phyloP scores from a whole-genome alignment of 768 basidiomycete genomes.

The Lactarius psammicola region DNA sequence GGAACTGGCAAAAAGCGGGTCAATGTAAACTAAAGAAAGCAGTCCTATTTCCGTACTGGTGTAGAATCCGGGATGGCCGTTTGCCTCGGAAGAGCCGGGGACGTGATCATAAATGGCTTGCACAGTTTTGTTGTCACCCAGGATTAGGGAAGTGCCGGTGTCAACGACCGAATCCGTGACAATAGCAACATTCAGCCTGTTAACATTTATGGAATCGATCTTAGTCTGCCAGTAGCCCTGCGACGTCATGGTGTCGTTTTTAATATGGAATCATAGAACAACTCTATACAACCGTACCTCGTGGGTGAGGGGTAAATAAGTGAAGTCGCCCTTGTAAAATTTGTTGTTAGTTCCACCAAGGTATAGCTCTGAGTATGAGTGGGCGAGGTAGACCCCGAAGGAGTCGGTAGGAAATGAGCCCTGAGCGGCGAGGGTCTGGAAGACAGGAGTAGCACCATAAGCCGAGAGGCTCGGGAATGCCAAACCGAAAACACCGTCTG shows the following conservation, averaged over 20 bases:
- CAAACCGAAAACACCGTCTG: slow-evolving; percentile 48
- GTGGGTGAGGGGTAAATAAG: slow-evolving; percentile 1
- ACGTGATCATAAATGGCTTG: slow-evolving; percentile 15
- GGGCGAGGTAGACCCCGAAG: slow-evolving; percentile 50
- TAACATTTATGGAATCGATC: slow-evolving; percentile 18
- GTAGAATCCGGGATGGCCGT: not conserved
- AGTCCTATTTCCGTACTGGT: not conserved
- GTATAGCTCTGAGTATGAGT: slow-evolving; percentile 30
- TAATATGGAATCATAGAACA: not conserved
- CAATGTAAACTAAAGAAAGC: not conserved
- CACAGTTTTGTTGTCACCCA: slow-evolving; percentile 25
- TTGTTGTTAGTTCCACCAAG: slow-evolving; percentile 12
- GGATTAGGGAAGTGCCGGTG: slow-evolving; percentile 29
- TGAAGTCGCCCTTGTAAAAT: slow-evolving; percentile 9
- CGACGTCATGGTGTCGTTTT: not conserved
- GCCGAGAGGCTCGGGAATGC: slow-evolving; percentile 33
- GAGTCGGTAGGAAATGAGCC: slow-evolving; percentile 35
- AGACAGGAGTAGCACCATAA: slow-evolving; percentile 30
- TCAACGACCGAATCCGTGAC: slow-evolving; percentile 25
- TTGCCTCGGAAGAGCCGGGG: slow-evolving; percentile 9
- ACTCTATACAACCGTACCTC: not conserved
- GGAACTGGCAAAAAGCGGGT: slow-evolving; percentile 27
- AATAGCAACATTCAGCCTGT: not conserved
- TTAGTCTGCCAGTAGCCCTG: slow-evolving; percentile 30
- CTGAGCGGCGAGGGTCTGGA: slow-evolving; percentile 45